Evolutionary conservation across 2,329 filamentous ascomycete species (phyloP), one percentile per base, ranked within the genome.

Genomic region (Pyrenophora tritici-repentis): DNA sequence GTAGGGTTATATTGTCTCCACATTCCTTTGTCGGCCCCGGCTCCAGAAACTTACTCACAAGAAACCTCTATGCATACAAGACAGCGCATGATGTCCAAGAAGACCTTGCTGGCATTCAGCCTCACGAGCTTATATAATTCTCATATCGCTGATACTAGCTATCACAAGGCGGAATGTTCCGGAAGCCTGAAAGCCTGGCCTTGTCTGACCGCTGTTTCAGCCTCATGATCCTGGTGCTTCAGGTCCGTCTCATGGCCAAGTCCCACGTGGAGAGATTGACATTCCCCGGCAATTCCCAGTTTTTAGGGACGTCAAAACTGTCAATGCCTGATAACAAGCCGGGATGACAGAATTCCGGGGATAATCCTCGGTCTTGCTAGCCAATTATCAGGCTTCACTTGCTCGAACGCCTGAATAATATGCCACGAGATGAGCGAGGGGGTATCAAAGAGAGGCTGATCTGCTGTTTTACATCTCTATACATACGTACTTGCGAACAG

Each of bases 221-320:
- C 50, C 50, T 33, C 47, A 35, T 29, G 42, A 57, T 39, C 47
- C 42, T 41, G 33, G 32, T 55, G 56, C 50, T 48, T 59, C 56
- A 59, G 54, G 51, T 49, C 42, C 20, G 56, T 59, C 55, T 57
- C 56, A 59, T 44, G 33, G 35, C 9, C 44, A 22, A 51, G n/a
- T 37, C 26, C 26, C 26, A 39, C 35, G 24, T 36, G 35, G 43
- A 49, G 34, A n/a, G 33, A 16, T 38, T 26, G 20, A 31, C 17
- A 26, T 29, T 34, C 40, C 29, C 37, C 36, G 41, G 33, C 42
- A 31, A 22, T 38, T 42, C 42, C 18, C 34, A 10, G 36, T 31
- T 38, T 16, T 16, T 6, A 20, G 35, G 10, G 12, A 35, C 24
- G 24, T 41, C 34, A 47, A 31, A 31, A 46, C 31, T 26, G 34